A percentile compares a stretch with the other conserved stretches of the same genome.
Evolutionary conservation across 2,329 filamentous ascomycete species (phyloP).

Genomic region (Bipolaris gigantea): DNA sequence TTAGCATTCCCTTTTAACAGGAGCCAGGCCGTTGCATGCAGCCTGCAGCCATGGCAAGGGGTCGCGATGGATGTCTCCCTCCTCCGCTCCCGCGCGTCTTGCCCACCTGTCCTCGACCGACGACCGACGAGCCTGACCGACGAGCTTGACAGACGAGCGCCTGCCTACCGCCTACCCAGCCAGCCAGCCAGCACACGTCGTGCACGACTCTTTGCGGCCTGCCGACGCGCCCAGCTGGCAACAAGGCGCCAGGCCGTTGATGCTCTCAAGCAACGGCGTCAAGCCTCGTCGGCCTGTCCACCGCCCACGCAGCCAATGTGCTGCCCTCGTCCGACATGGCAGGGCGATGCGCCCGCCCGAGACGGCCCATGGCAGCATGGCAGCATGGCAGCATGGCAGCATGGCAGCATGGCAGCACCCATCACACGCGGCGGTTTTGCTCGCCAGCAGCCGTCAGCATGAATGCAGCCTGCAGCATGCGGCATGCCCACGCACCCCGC

Average conservation of each 20-base stretch:
- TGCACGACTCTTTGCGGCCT: not conserved
- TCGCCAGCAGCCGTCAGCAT: not conserved
- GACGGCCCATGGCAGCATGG: constrained; percentile 4
- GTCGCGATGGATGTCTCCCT: not conserved
- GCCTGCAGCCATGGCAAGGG: not conserved
- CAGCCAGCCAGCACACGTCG: not conserved
- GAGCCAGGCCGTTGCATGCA: constrained; percentile 1
- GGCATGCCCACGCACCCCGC: too few species aligned
- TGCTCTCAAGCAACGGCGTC: constrained; percentile 7
- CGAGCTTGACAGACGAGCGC: too few species aligned
- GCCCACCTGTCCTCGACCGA: too few species aligned
- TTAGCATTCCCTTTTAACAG: not conserved
- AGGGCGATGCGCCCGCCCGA: constrained; percentile 20
- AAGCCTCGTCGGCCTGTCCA: constrained; percentile 10
- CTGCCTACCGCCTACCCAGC: too few species aligned
- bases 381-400: too few species aligned
- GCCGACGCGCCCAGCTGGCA: not conserved
- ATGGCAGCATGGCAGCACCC: not conserved
- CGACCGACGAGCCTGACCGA: too few species aligned
- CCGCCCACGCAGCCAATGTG: constrained; percentile 10
- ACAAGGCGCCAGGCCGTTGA: constrained; percentile 15
- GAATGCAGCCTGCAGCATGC: too few species aligned
- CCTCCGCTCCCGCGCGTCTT: too few species aligned
- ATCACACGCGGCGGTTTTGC: not conserved
- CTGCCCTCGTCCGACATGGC: not conserved